A percentile compares a stretch with the other conserved stretches of the same genome.
These are phyloP conservation scores for Angomonas desouzai DNA, from an alignment of 208 protist species.

Conservation along the genomic window DNA sequence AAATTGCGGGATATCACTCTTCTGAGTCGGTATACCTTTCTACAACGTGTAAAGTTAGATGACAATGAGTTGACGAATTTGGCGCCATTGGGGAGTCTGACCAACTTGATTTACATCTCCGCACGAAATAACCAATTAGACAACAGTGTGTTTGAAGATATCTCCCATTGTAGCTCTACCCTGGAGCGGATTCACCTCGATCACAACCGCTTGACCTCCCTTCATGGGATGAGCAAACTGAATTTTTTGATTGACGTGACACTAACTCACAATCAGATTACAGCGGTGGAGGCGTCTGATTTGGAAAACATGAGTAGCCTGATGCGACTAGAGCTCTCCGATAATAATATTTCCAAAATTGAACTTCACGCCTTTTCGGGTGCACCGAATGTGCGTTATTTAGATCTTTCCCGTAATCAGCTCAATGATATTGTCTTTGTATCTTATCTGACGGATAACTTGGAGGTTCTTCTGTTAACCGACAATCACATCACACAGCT, in stretches of 20 bases:
- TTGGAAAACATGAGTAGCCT: slow-evolving; percentile 28
- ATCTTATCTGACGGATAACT: slow-evolving; percentile 33
- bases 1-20: slow-evolving; percentile 32
- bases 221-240: slow-evolving; percentile 46
- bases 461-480: slow-evolving; percentile 54
- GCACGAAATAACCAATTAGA: slow-evolving; percentile 51
- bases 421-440: slow-evolving; percentile 42
- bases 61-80: slow-evolving; percentile 61
- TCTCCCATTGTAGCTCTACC: slow-evolving; percentile 27
- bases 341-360: slow-evolving; percentile 44
- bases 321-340: slow-evolving; percentile 34
- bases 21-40: slow-evolving; percentile 41
- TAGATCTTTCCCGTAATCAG: slow-evolving; percentile 63
- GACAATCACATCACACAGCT: slow-evolving; percentile 48
- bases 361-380: slow-evolving; percentile 46
- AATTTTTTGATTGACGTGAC: slow-evolving; percentile 60
- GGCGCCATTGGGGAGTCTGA: slow-evolving; percentile 36
- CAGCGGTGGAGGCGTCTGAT: slow-evolving; percentile 22
- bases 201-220: slow-evolving; percentile 46
- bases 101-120: slow-evolving; percentile 59
- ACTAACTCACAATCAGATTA: slow-evolving; percentile 43
- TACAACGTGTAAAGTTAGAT: slow-evolving; percentile 66
- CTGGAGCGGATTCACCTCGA: slow-evolving; percentile 64
- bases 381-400: slow-evolving; percentile 30
- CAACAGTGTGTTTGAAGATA: slow-evolving; percentile 43